These are phyloP conservation scores for Pinus tabuliformis DNA, from an alignment of 75 land plant genomes.

Conservation along the genomic window DNA sequence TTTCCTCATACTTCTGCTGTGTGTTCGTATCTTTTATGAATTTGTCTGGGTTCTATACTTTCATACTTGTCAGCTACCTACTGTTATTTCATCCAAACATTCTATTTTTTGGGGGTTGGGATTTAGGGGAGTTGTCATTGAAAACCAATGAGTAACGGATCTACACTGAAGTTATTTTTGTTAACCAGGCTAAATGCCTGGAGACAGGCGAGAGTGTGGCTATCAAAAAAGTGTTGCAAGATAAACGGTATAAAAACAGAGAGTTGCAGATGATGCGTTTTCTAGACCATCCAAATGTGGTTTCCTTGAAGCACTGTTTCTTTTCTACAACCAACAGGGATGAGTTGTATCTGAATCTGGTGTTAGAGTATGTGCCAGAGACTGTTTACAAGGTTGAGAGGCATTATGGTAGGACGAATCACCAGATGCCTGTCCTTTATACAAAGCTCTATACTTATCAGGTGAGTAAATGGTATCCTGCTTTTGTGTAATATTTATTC, in stretches of 20 bases:
- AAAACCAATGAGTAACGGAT: neutral
- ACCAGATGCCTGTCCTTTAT: constrained; percentile 85
- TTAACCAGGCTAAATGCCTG: constrained; percentile 79
- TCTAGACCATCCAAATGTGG: constrained; percentile 86
- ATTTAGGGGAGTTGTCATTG: neutral
- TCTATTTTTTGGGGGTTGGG: neutral
- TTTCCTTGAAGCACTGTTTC: constrained; percentile 88
- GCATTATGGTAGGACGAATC: constrained; percentile 67
- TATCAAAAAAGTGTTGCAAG: constrained; percentile 92
- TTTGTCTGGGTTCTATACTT: neutral
- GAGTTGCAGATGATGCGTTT: constrained; percentile 88
- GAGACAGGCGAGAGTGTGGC: constrained; percentile 95
- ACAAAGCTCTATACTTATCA: constrained; percentile 90
- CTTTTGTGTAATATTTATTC: neutral
- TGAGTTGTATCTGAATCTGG: constrained; percentile 86
- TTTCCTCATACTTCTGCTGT: too few relatives aligned
- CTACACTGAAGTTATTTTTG: constrained; percentile 1
- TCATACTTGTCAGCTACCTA: neutral
- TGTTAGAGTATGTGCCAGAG: constrained; percentile 91
- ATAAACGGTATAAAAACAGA: constrained; percentile 80
- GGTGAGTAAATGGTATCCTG: constrained; percentile 23
- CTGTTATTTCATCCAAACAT: too few relatives aligned
- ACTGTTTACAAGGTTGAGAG: constrained; percentile 66
- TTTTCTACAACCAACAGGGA: constrained; percentile 83
- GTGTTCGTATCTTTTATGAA: too few relatives aligned